Evolutionary conservation across 2,329 filamentous ascomycete species (phyloP), one percentile per base, ranked within the genome.

Genomic region (Neofusicoccum kwambonambiense): DNA sequence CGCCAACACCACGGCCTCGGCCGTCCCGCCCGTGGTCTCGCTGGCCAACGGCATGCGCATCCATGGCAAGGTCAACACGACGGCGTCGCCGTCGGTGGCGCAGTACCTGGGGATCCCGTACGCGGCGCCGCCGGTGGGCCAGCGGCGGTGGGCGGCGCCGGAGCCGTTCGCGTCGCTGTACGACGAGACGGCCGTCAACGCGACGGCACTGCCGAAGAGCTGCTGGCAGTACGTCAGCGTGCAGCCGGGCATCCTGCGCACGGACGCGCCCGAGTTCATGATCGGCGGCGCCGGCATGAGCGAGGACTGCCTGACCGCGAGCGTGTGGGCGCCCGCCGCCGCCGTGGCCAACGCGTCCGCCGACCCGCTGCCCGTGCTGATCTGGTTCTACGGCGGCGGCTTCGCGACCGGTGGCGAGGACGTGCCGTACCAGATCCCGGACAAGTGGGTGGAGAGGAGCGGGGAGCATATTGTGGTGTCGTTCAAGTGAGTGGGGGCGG

Each of bases 21-120:
- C 42, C n/a, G 3, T 37, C 0, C 45, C 47, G 8, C 60, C 61
- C 6, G 37, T 45, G 22, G 22, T 63, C 34, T 17, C 35, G 12
- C 61, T 63, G n/a, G 1, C 27, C 49, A 45, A 44, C 39, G 39
- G 49, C 39, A n/a, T 63, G 22, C 31, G 15, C 27, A 31, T 63
- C 39, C 61, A 63, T n/a, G 61, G 49, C 37, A 47, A 11, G 13
- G 8, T 75, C 60, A 63, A 66, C 54, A 70, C 75, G 4, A 66
- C 68, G 3, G 72, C 71, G 11, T 73, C 60, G 67, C 65, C 44
- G 67, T 66, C 2, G 50, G 57, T 57, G 70, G 75, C 17, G 65
- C 73, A 78, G 47, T 78, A 76, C 45, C 65, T 78, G 22, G 76
- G 75, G n/a, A 75, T 78, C 41, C 73, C 72, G 12, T 79, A 74